Evolutionary conservation across 1,139 yeast genomes (phyloP), one percentile per base, ranked within the genome.

Genomic region (Meyerozyma athensensis): DNA sequence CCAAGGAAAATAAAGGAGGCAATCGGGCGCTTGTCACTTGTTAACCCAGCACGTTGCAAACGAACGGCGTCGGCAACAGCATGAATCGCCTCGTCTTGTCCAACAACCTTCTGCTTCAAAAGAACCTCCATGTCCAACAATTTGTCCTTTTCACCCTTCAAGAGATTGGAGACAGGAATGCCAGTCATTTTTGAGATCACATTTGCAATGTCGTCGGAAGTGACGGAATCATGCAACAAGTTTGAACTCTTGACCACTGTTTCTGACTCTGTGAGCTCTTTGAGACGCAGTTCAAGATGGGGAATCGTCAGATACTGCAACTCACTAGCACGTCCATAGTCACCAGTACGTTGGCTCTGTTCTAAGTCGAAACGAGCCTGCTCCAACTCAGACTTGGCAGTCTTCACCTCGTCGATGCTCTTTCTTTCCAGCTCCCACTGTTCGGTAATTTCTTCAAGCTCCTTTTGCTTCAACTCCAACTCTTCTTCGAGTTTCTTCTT

Each of bases 1-100:
- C 98, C 98, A 47, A 92, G 68, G 60, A 92, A 92, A 82, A 92
- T 82, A 59, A 92, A 92, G 39, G 95, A 85, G 2, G 97, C 97
- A 53, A 90, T 90, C 3, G 98, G 98, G 43, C 97, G 76, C 59
- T 85, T 85, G 44, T 87, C 96, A 57, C 86, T 84, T 4, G 97
- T 90, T 41, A 92, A 74, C 0, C 98, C 98, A 1, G 98, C 98
- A 52, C 98, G 76, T 59, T 92, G 97, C 44, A 92, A 70, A 58
- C 97, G 81, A 8, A 92, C 97, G 1, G 98, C 97, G 61, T 90
- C 96, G 0, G 96, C 73, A 36, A 92, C 83, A 0, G 96, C 85
- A 43, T 76, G 75, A 36, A 92, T 86, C 0, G 97, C 97, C 54
- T 87, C 96, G 51, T 90, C 96, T 62, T 92, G 98, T 4, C 98